A percentile compares a stretch with the other conserved stretches of the same genome.
phyloP scores from a whole-genome alignment of 106 monocot genomes.

The Allium cepa region DNA sequence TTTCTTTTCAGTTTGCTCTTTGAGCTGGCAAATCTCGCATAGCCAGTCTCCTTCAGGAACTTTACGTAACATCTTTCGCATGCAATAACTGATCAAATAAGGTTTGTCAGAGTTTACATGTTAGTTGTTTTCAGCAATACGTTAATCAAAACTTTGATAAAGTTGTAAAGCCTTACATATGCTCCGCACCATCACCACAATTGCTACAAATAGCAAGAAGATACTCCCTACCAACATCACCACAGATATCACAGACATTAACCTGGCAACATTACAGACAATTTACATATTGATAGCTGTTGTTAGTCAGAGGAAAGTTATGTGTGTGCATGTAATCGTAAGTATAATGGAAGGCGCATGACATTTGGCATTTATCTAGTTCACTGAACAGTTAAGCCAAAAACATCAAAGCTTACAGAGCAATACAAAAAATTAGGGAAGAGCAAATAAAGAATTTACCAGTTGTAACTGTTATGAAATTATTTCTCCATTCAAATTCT shows the following conservation, averaged over 20 bases:
- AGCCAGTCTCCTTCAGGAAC: conserved; percentile 93
- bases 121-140: neutral
- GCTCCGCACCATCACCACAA: conserved; percentile 87
- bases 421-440: too few species aligned
- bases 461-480: too few species aligned
- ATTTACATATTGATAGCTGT: neutral
- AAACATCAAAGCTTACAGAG: too few species aligned
- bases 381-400: too few species aligned
- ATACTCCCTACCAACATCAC: conserved; percentile 75
- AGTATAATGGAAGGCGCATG: too few species aligned
- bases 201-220: conserved; percentile 66
- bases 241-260: conserved; percentile 92
- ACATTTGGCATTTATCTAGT: too few species aligned
- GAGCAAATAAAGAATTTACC: too few species aligned
- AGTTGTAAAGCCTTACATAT: conserved; percentile 44
- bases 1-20: conserved; percentile 36
- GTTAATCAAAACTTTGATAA: neutral
- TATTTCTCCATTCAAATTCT: too few species aligned
- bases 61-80: conserved; percentile 65
- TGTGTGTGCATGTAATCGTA: too few species aligned
- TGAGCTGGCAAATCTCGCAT: conserved; percentile 80
- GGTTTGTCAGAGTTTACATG: conserved; percentile 7
- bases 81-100: conserved; percentile 74
- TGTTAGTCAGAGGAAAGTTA: too few species aligned
- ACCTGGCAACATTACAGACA: conserved; percentile 26